Evolutionary conservation across 2,329 filamentous ascomycete species (phyloP).

Genomic region (Venturia pyrina): DNA sequence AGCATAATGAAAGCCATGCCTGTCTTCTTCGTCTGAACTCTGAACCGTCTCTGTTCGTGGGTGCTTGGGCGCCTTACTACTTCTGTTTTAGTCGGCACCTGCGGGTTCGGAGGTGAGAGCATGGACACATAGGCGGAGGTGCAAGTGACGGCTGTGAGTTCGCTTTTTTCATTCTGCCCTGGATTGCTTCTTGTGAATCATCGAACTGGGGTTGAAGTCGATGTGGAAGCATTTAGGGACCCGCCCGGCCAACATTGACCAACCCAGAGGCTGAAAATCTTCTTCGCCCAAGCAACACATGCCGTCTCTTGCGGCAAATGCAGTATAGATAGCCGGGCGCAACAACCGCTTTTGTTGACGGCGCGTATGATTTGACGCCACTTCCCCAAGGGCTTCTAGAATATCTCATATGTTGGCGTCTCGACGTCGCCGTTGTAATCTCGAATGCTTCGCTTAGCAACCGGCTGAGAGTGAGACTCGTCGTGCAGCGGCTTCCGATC

Average conservation of each 20-base stretch:
- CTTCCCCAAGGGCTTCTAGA: too few species aligned
- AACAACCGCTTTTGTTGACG: too few species aligned
- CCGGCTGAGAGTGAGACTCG: too few species aligned
- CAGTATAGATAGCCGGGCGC: too few species aligned
- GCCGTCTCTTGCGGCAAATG: neutral
- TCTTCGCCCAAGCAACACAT: neutral
- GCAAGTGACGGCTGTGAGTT: neutral
- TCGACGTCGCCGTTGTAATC: too few species aligned
- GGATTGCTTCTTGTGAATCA: neutral
- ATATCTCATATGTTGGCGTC: neutral
- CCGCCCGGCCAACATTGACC: neutral
- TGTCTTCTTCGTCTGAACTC: neutral
- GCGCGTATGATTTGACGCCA: too few species aligned
- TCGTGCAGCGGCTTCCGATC: too few species aligned
- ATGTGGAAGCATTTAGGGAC: neutral
- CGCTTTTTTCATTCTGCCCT: neutral
- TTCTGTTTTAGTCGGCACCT: neutral
- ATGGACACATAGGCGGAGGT: neutral
- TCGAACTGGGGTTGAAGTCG: neutral
- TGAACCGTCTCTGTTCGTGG: neutral
- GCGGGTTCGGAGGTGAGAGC: neutral
- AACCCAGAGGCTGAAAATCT: too few species aligned
- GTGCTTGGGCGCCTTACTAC: neutral
- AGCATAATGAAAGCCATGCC: neutral
- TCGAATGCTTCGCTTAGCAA: too few species aligned